Conservation (phyloP, 139 green algal species). For the Yamagishiella unicocca region DNA sequence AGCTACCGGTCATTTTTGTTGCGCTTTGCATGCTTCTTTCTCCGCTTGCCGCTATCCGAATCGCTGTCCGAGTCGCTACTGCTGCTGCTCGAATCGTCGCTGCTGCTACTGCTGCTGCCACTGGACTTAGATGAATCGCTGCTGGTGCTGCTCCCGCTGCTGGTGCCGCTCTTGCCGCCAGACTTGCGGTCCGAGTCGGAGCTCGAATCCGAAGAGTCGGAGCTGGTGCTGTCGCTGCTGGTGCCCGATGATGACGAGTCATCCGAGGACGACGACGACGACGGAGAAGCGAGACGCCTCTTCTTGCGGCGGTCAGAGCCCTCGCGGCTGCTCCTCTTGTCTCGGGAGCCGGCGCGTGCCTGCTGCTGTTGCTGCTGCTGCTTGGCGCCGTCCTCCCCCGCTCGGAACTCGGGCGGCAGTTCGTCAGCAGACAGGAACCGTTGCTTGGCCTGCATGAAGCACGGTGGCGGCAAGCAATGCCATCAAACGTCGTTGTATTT, state of each 20-base stretch:
- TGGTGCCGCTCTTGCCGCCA: conserved; percentile 29
- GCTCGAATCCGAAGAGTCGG: conserved; percentile 29
- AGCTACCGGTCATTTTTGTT: background rate
- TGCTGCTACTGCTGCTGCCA: conserved; percentile 24
- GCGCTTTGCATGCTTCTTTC: background rate
- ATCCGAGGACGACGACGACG: conserved; percentile 32
- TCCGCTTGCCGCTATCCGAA: background rate
- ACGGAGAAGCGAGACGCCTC: conserved; percentile 11
- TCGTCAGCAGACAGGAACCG: conserved; percentile 69
- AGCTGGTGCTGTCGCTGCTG: conserved; percentile 37
- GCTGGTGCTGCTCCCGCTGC: conserved; percentile 23
- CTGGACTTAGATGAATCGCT: conserved; percentile 29
- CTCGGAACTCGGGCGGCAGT: conserved; percentile 61
- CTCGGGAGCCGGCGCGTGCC: background rate
- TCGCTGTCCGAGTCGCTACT: conserved; percentile 18
- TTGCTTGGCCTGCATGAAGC: conserved; percentile 47
- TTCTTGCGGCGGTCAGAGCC: conserved; percentile 13
- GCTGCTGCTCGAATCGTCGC: background rate
- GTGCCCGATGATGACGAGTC: conserved; percentile 28
- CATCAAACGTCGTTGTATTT: no score
- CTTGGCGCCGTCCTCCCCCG: conserved; percentile 38
- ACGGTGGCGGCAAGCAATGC: no score
- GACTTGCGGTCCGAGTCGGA: conserved; percentile 36
- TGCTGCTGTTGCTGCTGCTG: conserved; percentile 23
- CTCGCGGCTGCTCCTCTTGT: background rate